phyloP scores from a whole-genome alignment of 106 monocot genomes.

The Dendrobium nobile region DNA sequence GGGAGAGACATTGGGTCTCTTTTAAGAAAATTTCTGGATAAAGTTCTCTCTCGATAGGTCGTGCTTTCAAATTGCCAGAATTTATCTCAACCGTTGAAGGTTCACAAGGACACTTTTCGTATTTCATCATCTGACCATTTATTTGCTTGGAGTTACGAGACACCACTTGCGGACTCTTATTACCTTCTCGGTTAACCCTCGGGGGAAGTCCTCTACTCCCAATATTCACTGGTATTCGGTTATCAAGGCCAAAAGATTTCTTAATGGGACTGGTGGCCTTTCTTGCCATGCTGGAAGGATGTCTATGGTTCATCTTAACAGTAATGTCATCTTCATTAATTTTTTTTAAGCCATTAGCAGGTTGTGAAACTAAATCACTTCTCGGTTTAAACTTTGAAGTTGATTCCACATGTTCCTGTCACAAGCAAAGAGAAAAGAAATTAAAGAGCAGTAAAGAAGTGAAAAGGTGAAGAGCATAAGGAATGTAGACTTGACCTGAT shows the following conservation, averaged over 20 bases:
- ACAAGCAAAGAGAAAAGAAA: conserved; percentile 13
- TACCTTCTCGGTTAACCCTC: conserved; percentile 12
- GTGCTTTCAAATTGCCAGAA: not conserved
- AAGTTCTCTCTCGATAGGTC: conserved; percentile 2
- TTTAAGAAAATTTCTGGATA: conserved; percentile 12
- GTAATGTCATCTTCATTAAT: conserved; percentile 20
- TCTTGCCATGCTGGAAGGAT: conserved; percentile 21
- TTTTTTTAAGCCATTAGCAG: conserved; percentile 31
- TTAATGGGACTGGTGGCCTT: conserved; percentile 24
- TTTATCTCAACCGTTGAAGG: conserved; percentile 12
- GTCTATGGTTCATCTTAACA: conserved; percentile 21
- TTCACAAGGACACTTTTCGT: conserved; percentile 10
- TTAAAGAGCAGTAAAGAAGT: not conserved
- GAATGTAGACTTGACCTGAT: conserved; percentile 35
- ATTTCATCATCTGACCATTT: conserved; percentile 2
- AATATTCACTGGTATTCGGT: conserved; percentile 14
- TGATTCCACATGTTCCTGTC: conserved; percentile 46
- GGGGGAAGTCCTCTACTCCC: conserved; percentile 6
- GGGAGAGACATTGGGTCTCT: not conserved
- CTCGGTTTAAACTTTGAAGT: conserved; percentile 43
- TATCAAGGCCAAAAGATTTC: conserved; percentile 25
- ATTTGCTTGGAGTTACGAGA: conserved; percentile 10
- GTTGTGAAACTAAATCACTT: conserved; percentile 24
- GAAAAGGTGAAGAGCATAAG: not conserved
- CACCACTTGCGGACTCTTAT: conserved; percentile 19